These are phyloP conservation scores for Starmera quercuum DNA, from an alignment of 805 yeast species.

Conservation along the genomic window DNA sequence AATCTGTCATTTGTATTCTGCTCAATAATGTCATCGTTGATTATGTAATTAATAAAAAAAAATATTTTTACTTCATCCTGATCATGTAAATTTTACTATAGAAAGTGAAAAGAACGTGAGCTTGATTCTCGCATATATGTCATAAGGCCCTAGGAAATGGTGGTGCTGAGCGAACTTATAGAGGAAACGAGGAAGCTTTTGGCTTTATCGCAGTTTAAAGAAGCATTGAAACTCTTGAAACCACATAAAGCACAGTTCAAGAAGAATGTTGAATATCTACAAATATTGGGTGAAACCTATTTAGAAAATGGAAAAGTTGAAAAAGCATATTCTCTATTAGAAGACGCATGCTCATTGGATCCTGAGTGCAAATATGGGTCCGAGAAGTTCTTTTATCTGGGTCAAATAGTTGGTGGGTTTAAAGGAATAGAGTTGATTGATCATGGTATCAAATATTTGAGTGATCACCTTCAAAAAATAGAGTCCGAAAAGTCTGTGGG, in stretches of 20 bases:
- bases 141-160: no score
- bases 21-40: no score
- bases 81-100: no score
- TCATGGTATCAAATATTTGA: constrained; percentile 52
- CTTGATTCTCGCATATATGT: no score
- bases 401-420: constrained; percentile 81
- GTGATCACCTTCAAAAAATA: constrained; percentile 26
- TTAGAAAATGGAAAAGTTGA: constrained; percentile 78
- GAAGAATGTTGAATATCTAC: constrained; percentile 38
- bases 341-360: constrained; percentile 59
- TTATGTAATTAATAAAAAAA: no score
- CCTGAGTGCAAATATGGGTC: constrained; percentile 57
- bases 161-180: constrained; percentile 5
- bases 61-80: no score
- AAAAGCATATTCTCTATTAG: constrained; percentile 59
- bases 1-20: no score
- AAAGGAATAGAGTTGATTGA: constrained; percentile 61
- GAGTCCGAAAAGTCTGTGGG: constrained; percentile 18
- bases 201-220: constrained; percentile 11
- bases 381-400: constrained; percentile 83
- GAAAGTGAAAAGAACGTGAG: no score
- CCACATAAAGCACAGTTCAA: constrained; percentile 24
- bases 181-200: constrained; percentile 7
- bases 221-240: constrained; percentile 27
- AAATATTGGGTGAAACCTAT: constrained; percentile 65